phyloP scores from a whole-genome alignment of 2,329 filamentous ascomycete genomes.

The Alternaria conjuncta region DNA sequence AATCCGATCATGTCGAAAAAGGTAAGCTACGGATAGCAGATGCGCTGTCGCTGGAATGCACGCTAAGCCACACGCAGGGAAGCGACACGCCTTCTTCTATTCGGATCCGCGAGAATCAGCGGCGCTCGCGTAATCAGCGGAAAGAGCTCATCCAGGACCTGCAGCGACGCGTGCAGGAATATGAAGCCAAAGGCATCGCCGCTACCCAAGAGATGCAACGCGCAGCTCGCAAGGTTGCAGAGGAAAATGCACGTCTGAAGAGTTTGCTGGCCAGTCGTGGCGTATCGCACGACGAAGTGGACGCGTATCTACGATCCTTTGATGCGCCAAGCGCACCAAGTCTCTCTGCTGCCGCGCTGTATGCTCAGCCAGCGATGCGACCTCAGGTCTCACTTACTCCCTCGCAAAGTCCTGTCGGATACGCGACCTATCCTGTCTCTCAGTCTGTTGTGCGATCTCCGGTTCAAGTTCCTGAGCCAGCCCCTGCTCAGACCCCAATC shows the following conservation, averaged over 20 bases:
- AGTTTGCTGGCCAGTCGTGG: slow-evolving; percentile 56
- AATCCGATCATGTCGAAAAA: slow-evolving; percentile 4
- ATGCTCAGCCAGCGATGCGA: neutral
- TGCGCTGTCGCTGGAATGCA: neutral
- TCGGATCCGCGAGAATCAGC: slow-evolving; percentile 76
- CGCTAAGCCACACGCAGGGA: slow-evolving; percentile 6
- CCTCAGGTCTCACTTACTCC: neutral
- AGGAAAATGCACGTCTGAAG: slow-evolving; percentile 70
- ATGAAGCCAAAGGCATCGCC: slow-evolving; percentile 67
- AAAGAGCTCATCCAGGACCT: slow-evolving; percentile 74
- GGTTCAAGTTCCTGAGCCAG: neutral
- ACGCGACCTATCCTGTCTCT: neutral
- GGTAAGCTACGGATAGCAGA: neutral
- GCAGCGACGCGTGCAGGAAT: slow-evolving; percentile 66
- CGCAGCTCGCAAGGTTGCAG: slow-evolving; percentile 69
- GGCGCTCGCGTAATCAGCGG: slow-evolving; percentile 71
- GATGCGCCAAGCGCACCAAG: slow-evolving; percentile 5
- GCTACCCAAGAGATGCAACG: slow-evolving; percentile 72
- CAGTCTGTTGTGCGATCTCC: neutral
- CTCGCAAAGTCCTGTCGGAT: neutral
- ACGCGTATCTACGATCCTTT: slow-evolving; percentile 23
- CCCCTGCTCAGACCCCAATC: neutral
- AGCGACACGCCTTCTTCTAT: slow-evolving; percentile 38
- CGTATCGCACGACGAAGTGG: slow-evolving; percentile 26
- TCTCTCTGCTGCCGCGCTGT: neutral